Conservation (phyloP, 2,329 filamentous ascomycete genomes). For the Pseudogymnoascus sp. region DNA sequence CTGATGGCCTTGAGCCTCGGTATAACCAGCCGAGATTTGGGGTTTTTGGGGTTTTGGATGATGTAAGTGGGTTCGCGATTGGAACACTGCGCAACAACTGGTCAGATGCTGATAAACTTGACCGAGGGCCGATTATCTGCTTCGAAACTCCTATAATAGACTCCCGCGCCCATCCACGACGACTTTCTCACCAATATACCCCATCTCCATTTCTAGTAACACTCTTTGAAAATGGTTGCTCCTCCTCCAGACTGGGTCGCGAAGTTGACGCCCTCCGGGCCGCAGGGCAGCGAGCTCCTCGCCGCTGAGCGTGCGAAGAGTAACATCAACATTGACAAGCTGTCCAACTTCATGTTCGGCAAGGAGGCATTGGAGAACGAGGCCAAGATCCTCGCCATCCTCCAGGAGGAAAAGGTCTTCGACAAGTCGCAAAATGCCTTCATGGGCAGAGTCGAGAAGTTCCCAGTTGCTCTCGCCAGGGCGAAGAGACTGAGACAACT, state of each 20-base stretch:
- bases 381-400: constrained; percentile 53
- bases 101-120: constrained; percentile 4
- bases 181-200: not conserved
- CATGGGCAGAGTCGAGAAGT: constrained; percentile 59
- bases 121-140: constrained; percentile 4
- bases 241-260: constrained; percentile 53
- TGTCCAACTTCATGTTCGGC: constrained; percentile 64
- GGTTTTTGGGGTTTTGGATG: constrained; percentile 6
- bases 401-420: constrained; percentile 62
- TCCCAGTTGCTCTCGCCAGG: constrained; percentile 62
- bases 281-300: constrained; percentile 63
- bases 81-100: not conserved
- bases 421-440: constrained; percentile 76
- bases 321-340: constrained; percentile 57
- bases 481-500: constrained; percentile 65
- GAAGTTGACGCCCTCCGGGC: constrained; percentile 56
- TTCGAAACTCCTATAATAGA: constrained; percentile 2
- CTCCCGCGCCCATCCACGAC: not conserved
- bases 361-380: constrained; percentile 56
- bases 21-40: constrained; percentile 4
- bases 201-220: not conserved
- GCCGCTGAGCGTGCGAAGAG: constrained; percentile 61
- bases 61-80: constrained; percentile 4
- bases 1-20: not conserved
- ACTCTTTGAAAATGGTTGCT: not conserved